These are phyloP conservation scores for Nemania serpens DNA, from an alignment of 2,329 filamentous ascomycete species.

Conservation along the genomic window DNA sequence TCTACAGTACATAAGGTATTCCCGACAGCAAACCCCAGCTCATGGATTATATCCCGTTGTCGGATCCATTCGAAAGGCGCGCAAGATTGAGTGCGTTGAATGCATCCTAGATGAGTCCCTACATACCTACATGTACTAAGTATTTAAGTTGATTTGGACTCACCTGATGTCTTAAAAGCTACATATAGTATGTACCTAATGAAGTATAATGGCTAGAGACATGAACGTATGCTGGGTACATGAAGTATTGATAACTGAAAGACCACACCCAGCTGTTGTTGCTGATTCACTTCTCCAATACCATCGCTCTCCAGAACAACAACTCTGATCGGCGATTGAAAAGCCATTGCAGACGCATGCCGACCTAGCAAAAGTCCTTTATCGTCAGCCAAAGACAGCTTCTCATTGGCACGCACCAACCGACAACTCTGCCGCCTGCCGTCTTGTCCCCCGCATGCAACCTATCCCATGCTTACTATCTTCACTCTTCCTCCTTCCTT, in stretches of 20 bases:
- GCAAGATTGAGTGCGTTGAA: not conserved
- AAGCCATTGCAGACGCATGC: not conserved
- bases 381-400: not conserved
- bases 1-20: too few species aligned
- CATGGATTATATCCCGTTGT: not conserved
- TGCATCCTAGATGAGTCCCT: not conserved
- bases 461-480: not conserved
- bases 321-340: conserved; percentile 9
- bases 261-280: too few species aligned
- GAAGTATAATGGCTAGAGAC: too few species aligned
- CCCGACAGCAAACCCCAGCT: conserved; percentile 12
- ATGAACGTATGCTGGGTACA: too few species aligned
- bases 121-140: too few species aligned
- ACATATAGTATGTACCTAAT: not conserved
- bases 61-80: not conserved
- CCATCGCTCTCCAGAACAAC: too few species aligned
- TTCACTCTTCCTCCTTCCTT: not conserved
- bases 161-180: conserved; percentile 9
- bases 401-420: conserved; percentile 16
- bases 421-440: conserved; percentile 10
- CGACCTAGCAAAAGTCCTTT: conserved; percentile 6
- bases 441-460: conserved; percentile 10
- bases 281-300: too few species aligned
- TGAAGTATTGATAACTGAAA: too few species aligned
- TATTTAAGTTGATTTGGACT: too few species aligned